Conservation (phyloP, 1,284 basidiomycete species). For the Fereydounia khargensis region DNA sequence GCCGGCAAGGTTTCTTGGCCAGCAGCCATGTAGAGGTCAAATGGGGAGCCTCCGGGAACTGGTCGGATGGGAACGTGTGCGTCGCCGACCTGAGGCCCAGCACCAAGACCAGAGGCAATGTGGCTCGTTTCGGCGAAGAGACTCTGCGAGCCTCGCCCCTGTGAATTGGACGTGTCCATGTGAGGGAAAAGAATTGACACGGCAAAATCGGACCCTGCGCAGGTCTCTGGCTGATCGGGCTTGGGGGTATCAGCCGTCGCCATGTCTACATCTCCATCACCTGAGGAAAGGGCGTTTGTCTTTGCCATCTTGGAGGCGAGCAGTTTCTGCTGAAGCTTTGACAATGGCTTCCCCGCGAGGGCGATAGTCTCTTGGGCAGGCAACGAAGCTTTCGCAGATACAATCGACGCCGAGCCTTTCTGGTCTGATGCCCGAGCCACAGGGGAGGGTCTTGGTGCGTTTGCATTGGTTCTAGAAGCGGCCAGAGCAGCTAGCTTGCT, state of each 20-base stretch:
- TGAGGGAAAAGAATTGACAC: slow-evolving; percentile 39
- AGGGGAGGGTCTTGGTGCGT: background rate
- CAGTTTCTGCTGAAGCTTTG: slow-evolving; percentile 63
- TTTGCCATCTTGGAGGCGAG: too few relatives aligned
- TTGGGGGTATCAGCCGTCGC: too few relatives aligned
- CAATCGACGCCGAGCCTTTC: slow-evolving; percentile 7
- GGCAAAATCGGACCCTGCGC: slow-evolving; percentile 22
- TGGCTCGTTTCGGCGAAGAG: background rate
- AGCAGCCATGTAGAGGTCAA: slow-evolving; percentile 19
- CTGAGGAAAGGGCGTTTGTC: too few relatives aligned
- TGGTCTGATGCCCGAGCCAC: slow-evolving; percentile 3
- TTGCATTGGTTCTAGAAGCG: slow-evolving; percentile 15
- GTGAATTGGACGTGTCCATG: background rate
- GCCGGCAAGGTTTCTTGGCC: too few relatives aligned
- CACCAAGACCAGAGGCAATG: background rate
- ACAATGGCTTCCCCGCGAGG: slow-evolving; percentile 58
- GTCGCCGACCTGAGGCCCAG: slow-evolving; percentile 4
- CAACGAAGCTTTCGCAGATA: too few relatives aligned
- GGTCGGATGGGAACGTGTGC: slow-evolving; percentile 5
- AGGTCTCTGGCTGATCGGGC: slow-evolving; percentile 23
- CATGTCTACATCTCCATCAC: too few relatives aligned
- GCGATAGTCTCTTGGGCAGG: slow-evolving; percentile 56
- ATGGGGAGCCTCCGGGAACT: slow-evolving; percentile 31
- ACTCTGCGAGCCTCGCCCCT: too few relatives aligned
- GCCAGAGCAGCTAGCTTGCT: slow-evolving; percentile 47